A percentile compares a stretch with the other conserved stretches of the same genome.
Evolutionary conservation across 805 yeast species (phyloP).

Genomic region (Saccharomycopsis fodiens): DNA sequence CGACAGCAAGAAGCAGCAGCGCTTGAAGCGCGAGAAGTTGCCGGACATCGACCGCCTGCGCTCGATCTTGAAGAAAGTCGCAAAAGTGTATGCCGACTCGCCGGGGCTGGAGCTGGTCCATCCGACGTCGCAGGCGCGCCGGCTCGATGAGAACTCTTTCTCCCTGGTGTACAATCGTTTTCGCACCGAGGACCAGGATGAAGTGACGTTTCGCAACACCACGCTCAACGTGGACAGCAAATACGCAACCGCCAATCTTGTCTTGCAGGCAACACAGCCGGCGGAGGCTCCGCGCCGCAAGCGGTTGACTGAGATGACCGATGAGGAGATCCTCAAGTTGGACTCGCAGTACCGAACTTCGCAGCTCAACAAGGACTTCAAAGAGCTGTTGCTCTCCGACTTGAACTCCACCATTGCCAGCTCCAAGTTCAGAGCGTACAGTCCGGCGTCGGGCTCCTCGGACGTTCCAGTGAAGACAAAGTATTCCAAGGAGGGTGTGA

Average conservation of each 20-base stretch:
- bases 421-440: conserved; percentile 16
- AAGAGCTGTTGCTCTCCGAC: conserved; percentile 7
- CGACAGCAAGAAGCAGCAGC: conserved; percentile 6
- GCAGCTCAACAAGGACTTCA: background rate
- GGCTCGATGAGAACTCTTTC: conserved; percentile 5
- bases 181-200: conserved; percentile 19
- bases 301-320: conserved; percentile 20
- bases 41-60: conserved; percentile 12
- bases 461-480: conserved; percentile 3
- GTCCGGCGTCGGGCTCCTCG: background rate
- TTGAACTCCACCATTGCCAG: conserved; percentile 15
- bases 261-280: background rate
- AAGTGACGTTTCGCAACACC: conserved; percentile 18
- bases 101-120: background rate
- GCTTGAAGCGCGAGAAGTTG: conserved; percentile 18
- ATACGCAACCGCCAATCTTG: background rate
- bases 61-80: conserved; percentile 11
- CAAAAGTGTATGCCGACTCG: background rate
- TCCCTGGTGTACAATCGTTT: conserved; percentile 17
- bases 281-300: conserved; percentile 4
- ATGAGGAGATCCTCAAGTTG: conserved; percentile 19
- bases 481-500: conserved; percentile 19
- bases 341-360: conserved; percentile 12
- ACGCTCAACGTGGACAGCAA: conserved; percentile 17
- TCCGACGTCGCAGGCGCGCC: background rate